phyloP scores from a whole-genome alignment of 495 filamentous ascomycete species.

The Penicillium samsonianum region DNA sequence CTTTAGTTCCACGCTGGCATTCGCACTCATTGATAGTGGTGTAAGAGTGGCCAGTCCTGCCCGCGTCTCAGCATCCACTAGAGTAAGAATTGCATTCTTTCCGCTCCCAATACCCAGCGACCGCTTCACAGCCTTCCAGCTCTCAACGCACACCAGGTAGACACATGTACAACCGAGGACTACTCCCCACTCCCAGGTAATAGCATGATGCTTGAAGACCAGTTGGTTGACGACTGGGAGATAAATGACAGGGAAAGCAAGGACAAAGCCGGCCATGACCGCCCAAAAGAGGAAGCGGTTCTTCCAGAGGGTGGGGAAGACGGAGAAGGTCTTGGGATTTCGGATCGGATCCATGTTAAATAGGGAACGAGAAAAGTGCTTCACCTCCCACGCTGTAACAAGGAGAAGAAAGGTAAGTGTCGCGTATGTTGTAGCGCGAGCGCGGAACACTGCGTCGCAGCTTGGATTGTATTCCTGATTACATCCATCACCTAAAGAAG shows the following conservation, averaged over 20 bases:
- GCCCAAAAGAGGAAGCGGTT: conserved; percentile 78
- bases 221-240: conserved; percentile 66
- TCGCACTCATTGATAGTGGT: conserved; percentile 32
- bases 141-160: conserved; percentile 63
- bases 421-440: conserved; percentile 74
- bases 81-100: conserved; percentile 33
- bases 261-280: conserved; percentile 63
- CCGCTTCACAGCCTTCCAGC: conserved; percentile 68
- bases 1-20: conserved; percentile 40
- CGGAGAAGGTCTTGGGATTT: conserved; percentile 46
- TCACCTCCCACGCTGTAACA: conserved; percentile 75
- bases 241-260: conserved; percentile 73
- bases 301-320: conserved; percentile 65
- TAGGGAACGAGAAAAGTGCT: conserved; percentile 66
- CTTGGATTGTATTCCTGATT: conserved; percentile 56
- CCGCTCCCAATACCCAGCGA: conserved; percentile 39
- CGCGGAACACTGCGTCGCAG: conserved; percentile 70
- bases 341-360: conserved; percentile 64
- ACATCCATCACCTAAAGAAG: conserved; percentile 64
- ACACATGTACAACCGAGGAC: conserved; percentile 60
- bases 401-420: conserved; percentile 74
- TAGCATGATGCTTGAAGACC: conserved; percentile 75
- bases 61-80: conserved; percentile 37
- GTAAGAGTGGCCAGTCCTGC: conserved; percentile 29
- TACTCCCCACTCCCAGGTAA: conserved; percentile 73